Percentiles rank a stretch among this genome's conserved stretches.
Evolutionary conservation across 202 grass and related monocot genomes (phyloP).

Genomic region (Alloteropsis angusta): DNA sequence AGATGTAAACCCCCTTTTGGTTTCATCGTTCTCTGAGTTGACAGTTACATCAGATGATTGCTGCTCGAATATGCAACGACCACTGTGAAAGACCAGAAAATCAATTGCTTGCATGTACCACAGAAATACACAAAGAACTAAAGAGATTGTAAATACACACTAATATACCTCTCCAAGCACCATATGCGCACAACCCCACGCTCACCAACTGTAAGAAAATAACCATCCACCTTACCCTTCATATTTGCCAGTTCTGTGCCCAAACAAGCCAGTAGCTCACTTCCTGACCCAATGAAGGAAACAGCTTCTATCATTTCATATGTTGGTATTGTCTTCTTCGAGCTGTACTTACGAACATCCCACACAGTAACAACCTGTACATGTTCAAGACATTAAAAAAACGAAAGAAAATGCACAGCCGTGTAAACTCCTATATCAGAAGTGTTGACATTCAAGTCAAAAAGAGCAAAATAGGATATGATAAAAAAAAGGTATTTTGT

Average conservation of each 20-base stretch:
- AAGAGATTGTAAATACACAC: conserved; percentile 12
- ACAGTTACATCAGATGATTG: conserved; percentile 68
- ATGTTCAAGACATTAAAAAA: conserved; percentile 17
- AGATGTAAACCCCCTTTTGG: conserved; percentile 84
- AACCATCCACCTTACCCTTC: conserved; percentile 27
- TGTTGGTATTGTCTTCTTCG: conserved; percentile 70
- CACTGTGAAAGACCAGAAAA: conserved; percentile 47
- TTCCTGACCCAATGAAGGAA: conserved; percentile 56
- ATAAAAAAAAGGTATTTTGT: not conserved
- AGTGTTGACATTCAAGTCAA: not conserved
- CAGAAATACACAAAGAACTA: not conserved
- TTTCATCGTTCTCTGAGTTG: conserved; percentile 54
- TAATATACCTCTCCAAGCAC: conserved; percentile 73
- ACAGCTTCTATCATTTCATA: conserved; percentile 95
- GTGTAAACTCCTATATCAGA: not conserved
- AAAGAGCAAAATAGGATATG: not conserved
- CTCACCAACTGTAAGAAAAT: conserved; percentile 94
- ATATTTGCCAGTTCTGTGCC: conserved; percentile 19
- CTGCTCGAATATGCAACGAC: conserved; percentile 69
- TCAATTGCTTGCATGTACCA: not conserved
- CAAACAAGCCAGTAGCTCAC: conserved; percentile 46
- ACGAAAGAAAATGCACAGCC: conserved; percentile 3
- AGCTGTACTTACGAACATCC: conserved; percentile 64
- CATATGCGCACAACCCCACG: conserved; percentile 72
- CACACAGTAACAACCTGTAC: conserved; percentile 73